These are phyloP conservation scores for Morella rubra DNA, from an alignment of 306 rosid species.

Conservation along the genomic window DNA sequence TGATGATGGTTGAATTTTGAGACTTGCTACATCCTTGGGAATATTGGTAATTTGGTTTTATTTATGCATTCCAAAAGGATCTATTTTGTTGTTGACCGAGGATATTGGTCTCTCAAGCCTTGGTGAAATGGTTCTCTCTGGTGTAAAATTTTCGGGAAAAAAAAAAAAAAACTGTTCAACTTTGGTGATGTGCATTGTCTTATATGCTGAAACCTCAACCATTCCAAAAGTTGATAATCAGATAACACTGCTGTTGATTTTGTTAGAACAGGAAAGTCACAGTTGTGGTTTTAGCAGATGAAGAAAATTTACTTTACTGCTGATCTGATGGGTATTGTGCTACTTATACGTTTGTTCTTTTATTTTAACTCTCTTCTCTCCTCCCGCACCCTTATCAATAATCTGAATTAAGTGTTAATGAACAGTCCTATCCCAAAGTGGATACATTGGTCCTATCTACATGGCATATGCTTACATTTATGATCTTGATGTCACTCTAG, in stretches of 20 bases:
- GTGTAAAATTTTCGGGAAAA: no score
- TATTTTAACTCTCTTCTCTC: constrained; percentile 2
- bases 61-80: not conserved
- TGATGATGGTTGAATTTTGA: not conserved
- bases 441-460: constrained; percentile 20
- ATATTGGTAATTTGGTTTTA: not conserved
- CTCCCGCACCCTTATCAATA: not conserved
- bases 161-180: not conserved
- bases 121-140: not conserved
- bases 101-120: not conserved
- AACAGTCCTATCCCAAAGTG: constrained; percentile 16
- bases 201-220: not conserved
- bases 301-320: not conserved
- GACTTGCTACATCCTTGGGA: not conserved
- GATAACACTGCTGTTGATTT: not conserved
- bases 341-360: constrained; percentile 11
- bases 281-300: not conserved
- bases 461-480: constrained; percentile 27
- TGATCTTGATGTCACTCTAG: constrained; percentile 45
- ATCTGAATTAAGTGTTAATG: not conserved
- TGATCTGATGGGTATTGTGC: not conserved
- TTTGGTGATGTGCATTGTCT: not conserved
- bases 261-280: not conserved
- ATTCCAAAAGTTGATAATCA: constrained; percentile 1
- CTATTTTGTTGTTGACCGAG: not conserved